Conservation (phyloP, 192 early-diverging fungal species). For the Phlyctochytrium arcticum region DNA sequence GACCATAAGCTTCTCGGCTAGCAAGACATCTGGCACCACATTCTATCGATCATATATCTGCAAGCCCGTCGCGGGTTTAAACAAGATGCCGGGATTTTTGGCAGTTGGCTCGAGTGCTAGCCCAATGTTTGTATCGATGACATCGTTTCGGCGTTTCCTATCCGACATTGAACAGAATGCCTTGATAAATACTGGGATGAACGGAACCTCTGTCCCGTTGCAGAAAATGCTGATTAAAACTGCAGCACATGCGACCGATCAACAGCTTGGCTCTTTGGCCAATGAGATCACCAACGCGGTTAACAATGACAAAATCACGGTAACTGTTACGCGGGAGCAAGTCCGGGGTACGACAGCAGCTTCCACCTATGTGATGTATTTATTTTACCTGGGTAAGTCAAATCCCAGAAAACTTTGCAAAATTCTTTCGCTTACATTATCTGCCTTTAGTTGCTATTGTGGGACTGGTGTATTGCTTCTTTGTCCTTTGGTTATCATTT, state of each 20-base stretch:
- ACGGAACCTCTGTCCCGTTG: conserved; percentile 1
- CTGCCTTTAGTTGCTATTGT: conserved; percentile 20
- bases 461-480: conserved; percentile 30
- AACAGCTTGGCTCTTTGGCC: conserved; percentile 7
- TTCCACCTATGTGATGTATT: conserved; percentile 16
- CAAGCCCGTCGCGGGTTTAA: conserved; percentile 15
- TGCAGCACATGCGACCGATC: neutral
- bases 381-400: conserved; percentile 25
- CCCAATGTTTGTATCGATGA: conserved; percentile 9
- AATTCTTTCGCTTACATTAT: neutral
- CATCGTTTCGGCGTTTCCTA: neutral
- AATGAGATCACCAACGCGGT: conserved; percentile 18
- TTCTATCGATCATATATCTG: neutral
- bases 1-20: neutral
- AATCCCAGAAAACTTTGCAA: too few species aligned
- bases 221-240: conserved; percentile 1
- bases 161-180: neutral
- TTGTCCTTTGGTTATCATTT: conserved; percentile 34
- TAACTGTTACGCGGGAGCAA: conserved; percentile 9
- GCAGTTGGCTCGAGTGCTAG: neutral
- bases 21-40: neutral
- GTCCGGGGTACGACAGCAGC: conserved; percentile 8
- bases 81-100: conserved; percentile 3
- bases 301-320: conserved; percentile 7
- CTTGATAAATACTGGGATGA: neutral